phyloP scores from a whole-genome alignment of 78 protist genomes.

The Mantamonas sphyraenae region DNA sequence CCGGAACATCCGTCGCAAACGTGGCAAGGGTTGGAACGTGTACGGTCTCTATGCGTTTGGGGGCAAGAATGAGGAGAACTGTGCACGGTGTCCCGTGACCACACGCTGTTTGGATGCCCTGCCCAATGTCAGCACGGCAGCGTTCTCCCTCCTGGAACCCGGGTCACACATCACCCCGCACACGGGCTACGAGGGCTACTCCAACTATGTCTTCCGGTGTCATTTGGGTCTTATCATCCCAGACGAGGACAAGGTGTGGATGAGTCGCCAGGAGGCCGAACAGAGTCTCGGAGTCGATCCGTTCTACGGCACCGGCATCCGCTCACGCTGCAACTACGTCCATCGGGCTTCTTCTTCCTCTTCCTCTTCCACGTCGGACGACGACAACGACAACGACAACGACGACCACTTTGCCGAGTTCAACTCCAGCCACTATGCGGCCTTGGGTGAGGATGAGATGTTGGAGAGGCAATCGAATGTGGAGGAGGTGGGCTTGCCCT shows the following conservation, averaged over 20 bases:
- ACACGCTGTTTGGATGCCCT: neutral
- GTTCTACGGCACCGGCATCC: too few relatives aligned
- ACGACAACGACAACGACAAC: neutral
- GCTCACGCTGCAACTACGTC: too few relatives aligned
- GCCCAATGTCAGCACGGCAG: slow-evolving; percentile 2
- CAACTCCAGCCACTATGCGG: neutral
- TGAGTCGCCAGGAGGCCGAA: neutral
- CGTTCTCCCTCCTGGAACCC: slow-evolving; percentile 5
- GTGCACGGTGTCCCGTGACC: neutral
- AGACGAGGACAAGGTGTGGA: neutral
- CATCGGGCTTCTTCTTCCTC: too few relatives aligned
- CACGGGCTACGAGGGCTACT: slow-evolving; percentile 4
- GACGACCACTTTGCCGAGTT: neutral
- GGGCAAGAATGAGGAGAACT: neutral
- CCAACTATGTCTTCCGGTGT: neutral
- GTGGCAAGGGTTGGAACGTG: slow-evolving; percentile 1
- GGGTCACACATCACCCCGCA: slow-evolving; percentile 1
- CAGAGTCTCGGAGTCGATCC: too few relatives aligned
- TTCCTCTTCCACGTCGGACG: neutral
- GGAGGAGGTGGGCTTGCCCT: too few relatives aligned
- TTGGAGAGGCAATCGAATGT: too few relatives aligned
- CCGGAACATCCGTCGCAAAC: neutral
- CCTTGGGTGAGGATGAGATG: too few relatives aligned
- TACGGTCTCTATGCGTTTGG: slow-evolving; percentile 12
- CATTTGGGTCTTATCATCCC: slow-evolving; percentile 6